phyloP scores from a whole-genome alignment of 2,329 filamentous ascomycete genomes.

The Grosmannia penicillata region DNA sequence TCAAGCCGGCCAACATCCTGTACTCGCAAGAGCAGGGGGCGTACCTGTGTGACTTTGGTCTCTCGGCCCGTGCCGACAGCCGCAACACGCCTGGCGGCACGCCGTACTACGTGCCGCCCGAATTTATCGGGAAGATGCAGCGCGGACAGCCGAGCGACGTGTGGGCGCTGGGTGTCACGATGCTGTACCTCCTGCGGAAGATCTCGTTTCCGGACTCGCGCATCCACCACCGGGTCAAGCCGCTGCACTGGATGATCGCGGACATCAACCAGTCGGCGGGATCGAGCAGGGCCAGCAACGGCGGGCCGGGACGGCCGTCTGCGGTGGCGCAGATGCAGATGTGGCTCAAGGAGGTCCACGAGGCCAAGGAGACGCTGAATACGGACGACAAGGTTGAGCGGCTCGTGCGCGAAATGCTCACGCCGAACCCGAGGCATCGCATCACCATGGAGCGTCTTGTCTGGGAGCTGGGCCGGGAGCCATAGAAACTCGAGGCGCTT shows the following conservation, averaged over 20 bases:
- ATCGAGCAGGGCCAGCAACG: slow-evolving; percentile 12
- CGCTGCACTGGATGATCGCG: slow-evolving; percentile 43
- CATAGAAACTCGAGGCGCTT: background rate
- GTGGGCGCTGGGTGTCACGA: slow-evolving; percentile 45
- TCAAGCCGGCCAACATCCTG: slow-evolving; percentile 47
- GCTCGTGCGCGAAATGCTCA: slow-evolving; percentile 38
- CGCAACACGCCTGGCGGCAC: slow-evolving; percentile 38
- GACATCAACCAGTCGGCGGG: slow-evolving; percentile 28
- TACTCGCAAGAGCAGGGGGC: slow-evolving; percentile 43
- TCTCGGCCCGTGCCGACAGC: slow-evolving; percentile 32
- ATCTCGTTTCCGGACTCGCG: slow-evolving; percentile 40
- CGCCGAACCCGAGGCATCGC: slow-evolving; percentile 32
- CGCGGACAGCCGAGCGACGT: slow-evolving; percentile 42
- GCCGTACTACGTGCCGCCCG: slow-evolving; percentile 46
- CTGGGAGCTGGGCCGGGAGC: slow-evolving; percentile 24
- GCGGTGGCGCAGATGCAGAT: slow-evolving; percentile 38
- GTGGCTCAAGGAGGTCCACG: slow-evolving; percentile 39
- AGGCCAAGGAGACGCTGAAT: slow-evolving; percentile 30
- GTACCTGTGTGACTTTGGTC: slow-evolving; percentile 45
- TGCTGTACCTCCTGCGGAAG: slow-evolving; percentile 43
- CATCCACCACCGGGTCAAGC: slow-evolving; percentile 29
- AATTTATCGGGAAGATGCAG: slow-evolving; percentile 40
- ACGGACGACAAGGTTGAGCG: slow-evolving; percentile 32
- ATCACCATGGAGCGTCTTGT: slow-evolving; percentile 39
- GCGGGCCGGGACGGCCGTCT: slow-evolving; percentile 8